Evolutionary conservation across 805 yeast genomes (phyloP).

Genomic region (Jamesozyma lodderae): DNA sequence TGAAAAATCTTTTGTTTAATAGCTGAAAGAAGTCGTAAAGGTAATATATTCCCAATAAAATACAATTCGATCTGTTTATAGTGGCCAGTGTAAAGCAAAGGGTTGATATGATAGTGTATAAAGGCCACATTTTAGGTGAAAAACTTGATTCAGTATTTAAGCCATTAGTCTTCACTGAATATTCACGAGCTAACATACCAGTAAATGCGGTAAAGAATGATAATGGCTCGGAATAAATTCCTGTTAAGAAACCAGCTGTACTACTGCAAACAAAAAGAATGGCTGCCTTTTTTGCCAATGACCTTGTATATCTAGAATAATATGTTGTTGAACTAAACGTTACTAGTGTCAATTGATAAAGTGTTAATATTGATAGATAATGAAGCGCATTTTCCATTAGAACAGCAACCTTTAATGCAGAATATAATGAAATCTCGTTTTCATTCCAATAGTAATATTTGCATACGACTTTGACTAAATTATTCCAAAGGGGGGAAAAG

Average conservation of each 20-base stretch:
- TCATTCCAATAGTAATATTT: constrained; percentile 12
- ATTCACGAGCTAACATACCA: constrained; percentile 47
- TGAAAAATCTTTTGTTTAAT: constrained; percentile 8
- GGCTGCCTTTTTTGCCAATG: constrained; percentile 32
- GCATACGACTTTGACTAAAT: constrained; percentile 30
- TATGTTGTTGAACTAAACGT: constrained; percentile 19
- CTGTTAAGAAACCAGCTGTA: constrained; percentile 68
- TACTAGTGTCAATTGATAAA: constrained; percentile 41
- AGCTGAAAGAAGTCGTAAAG: constrained; percentile 43
- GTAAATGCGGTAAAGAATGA: constrained; percentile 52
- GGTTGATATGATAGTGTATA: constrained; percentile 18
- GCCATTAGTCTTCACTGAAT: constrained; percentile 11
- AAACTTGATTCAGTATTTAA: neutral
- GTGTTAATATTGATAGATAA: constrained; percentile 37
- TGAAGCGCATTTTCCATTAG: constrained; percentile 46
- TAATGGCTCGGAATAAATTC: constrained; percentile 68
- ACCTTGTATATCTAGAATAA: constrained; percentile 8
- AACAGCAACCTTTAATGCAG: constrained; percentile 40
- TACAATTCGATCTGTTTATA: constrained; percentile 65
- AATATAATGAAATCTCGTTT: constrained; percentile 28
- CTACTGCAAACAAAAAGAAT: constrained; percentile 54
- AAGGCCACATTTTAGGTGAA: constrained; percentile 10
- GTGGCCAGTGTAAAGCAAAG: constrained; percentile 46
- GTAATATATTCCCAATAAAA: constrained; percentile 62
- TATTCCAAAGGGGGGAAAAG: constrained; percentile 72